A percentile compares a stretch with the other conserved stretches of the same genome.
phyloP scores from a whole-genome alignment of 2,329 filamentous ascomycete species.

The Penicillium sp. region DNA sequence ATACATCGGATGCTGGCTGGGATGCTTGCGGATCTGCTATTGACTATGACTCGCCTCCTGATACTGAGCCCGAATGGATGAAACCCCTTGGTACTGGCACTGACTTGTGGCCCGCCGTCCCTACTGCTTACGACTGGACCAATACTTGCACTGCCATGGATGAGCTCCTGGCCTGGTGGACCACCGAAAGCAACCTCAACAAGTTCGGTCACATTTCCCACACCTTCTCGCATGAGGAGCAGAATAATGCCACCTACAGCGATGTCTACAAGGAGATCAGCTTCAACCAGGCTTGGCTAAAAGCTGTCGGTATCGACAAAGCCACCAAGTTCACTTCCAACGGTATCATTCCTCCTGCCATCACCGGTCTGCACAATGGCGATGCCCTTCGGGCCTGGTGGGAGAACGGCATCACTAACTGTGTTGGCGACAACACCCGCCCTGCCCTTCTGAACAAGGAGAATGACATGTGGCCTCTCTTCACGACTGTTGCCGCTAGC shows the following conservation, averaged over 20 bases:
- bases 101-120: conserved; percentile 48
- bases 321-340: conserved; percentile 50
- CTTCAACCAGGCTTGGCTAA: conserved; percentile 60
- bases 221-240: conserved; percentile 59
- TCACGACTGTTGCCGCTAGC: conserved; percentile 50
- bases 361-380: conserved; percentile 63
- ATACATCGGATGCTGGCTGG: conserved; percentile 18
- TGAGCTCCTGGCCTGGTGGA: conserved; percentile 54
- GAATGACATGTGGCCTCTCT: conserved; percentile 56
- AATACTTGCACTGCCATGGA: conserved; percentile 51
- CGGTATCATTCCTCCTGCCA: conserved; percentile 61
- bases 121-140: conserved; percentile 50
- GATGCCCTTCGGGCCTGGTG: conserved; percentile 59
- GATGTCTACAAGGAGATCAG: conserved; percentile 57
- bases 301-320: conserved; percentile 50
- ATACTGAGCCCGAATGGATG: conserved; percentile 49
- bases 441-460: conserved; percentile 52
- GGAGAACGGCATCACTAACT: conserved; percentile 58
- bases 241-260: conserved; percentile 59
- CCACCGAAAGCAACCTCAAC: conserved; percentile 49
- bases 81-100: conserved; percentile 53
- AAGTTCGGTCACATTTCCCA: conserved; percentile 60
- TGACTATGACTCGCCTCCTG: conserved; percentile 46
- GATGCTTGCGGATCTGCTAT: conserved; percentile 40
- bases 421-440: conserved; percentile 64